Evolutionary conservation across 129 eudicot species (phyloP), one percentile per base, ranked within the genome.

Genomic region (Flaveria ramosissima): DNA sequence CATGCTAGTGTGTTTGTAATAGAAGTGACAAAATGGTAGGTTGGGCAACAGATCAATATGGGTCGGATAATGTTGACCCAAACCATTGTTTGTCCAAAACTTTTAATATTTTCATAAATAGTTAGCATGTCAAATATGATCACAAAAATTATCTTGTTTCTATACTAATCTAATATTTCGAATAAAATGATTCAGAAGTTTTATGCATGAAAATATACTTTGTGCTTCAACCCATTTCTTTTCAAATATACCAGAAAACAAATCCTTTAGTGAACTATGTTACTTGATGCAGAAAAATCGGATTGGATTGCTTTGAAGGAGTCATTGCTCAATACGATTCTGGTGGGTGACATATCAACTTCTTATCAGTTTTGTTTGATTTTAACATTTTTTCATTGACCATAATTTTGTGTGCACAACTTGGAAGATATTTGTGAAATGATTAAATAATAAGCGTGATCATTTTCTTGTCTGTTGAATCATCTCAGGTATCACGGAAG

Each of bases 281-380:
- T 74, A 69, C 76, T 32, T 73, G 42, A 69, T 85, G 83, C 97
- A 93, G 98, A 84, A 85, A 83, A 63, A 53, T 72, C 80, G 68
- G 83, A 91, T 47, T 93, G 98, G 98, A 74, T 61, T 74, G 78
- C 85, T 84, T 64, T 91, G 80, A 84, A 87, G 88, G 96, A 91
- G 68, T 91, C 97, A 51, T 77, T 88, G 76, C 98, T 90, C 26
- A 91, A 80, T 78, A 82, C 67, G 88, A 85, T 93, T 83, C 76
- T 93, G 96, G 98, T 93, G 52, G 52, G 80, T 46, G 64, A 57
- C 64, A 47, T 50, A 69, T 10, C 51, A 21, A 7, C 55, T 50
- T 30, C 5, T n/a, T 50, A 41, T n/a, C 7, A 27, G 27, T 47
- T 45, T 12, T 42, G 1, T 39, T 12, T 51, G n/a, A 50, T 53